These are phyloP conservation scores for Paramyrothecium sp. DNA, from an alignment of 2,329 filamentous ascomycete species.

Conservation along the genomic window DNA sequence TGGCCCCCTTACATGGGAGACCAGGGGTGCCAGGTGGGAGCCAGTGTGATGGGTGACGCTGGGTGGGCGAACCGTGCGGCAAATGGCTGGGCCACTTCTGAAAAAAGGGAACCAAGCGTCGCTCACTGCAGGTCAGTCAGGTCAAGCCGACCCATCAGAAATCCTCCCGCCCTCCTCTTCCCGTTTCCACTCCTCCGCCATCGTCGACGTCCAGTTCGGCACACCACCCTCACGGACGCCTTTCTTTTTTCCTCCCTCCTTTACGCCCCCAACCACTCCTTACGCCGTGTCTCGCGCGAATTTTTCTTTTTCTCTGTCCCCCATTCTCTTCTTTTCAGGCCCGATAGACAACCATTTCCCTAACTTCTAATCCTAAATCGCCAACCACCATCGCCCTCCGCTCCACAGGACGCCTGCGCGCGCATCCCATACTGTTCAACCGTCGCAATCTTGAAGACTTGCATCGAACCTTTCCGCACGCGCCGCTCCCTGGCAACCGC, in stretches of 20 bases:
- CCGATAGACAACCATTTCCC: not conserved
- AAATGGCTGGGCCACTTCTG: not conserved
- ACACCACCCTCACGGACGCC: not conserved
- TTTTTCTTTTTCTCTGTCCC: not conserved
- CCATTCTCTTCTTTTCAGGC: not conserved
- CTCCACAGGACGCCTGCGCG: not conserved
- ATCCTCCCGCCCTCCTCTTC: not conserved
- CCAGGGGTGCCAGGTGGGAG: not conserved
- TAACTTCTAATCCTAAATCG: not conserved
- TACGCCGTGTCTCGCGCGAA: not conserved
- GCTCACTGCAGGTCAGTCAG: not conserved
- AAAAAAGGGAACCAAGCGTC: not conserved
- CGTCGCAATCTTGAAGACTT: not conserved
- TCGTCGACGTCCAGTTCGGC: not conserved
- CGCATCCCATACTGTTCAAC: not conserved
- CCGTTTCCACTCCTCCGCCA: not conserved
- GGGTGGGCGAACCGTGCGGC: not conserved
- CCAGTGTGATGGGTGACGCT: not conserved
- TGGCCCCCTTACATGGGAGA: not conserved
- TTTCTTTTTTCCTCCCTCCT: conserved; percentile 2
- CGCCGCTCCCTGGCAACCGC: not conserved
- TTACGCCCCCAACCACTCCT: not conserved
- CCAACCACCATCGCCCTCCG: not conserved
- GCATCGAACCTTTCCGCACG: not conserved
- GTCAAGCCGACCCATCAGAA: no score